Percentiles rank a stretch among this genome's conserved stretches.
Conservation (phyloP, 106 monocot species). For the Dioscorea zingiberensis region DNA sequence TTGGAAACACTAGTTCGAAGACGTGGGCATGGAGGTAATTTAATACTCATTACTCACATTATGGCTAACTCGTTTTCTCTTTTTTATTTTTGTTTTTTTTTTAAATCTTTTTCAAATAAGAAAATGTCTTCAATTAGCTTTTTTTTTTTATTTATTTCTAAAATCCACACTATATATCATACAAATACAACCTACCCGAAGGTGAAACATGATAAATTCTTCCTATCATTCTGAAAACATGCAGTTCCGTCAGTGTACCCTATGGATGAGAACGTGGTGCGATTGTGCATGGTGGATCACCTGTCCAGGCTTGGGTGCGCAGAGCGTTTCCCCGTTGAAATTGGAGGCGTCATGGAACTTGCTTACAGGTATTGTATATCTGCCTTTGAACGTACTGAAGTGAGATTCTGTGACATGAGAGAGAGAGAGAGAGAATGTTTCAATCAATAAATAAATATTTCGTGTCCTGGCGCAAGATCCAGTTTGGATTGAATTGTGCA, state of each 20-base stretch:
- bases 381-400: too few species aligned
- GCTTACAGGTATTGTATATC: conserved; percentile 15
- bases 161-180: too few species aligned
- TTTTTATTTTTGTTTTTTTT: too few species aligned
- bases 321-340: conserved; percentile 14
- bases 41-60: background rate
- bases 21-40: background rate
- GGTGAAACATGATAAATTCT: background rate
- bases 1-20: background rate
- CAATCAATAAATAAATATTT: too few species aligned
- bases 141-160: too few species aligned
- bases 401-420: too few species aligned
- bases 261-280: conserved; percentile 9
- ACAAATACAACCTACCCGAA: background rate
- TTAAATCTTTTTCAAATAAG: too few species aligned
- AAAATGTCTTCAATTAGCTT: too few species aligned
- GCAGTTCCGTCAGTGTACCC: conserved; percentile 13
- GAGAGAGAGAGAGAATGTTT: too few species aligned
- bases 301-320: conserved; percentile 19
- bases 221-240: background rate
- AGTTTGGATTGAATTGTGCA: too few species aligned
- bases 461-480: too few species aligned
- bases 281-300: conserved; percentile 24
- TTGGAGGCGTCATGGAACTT: conserved; percentile 2
- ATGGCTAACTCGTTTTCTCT: too few species aligned